Conservation (phyloP, 768 basidiomycete genomes). For the Coprinopsis marcescibilis region DNA sequence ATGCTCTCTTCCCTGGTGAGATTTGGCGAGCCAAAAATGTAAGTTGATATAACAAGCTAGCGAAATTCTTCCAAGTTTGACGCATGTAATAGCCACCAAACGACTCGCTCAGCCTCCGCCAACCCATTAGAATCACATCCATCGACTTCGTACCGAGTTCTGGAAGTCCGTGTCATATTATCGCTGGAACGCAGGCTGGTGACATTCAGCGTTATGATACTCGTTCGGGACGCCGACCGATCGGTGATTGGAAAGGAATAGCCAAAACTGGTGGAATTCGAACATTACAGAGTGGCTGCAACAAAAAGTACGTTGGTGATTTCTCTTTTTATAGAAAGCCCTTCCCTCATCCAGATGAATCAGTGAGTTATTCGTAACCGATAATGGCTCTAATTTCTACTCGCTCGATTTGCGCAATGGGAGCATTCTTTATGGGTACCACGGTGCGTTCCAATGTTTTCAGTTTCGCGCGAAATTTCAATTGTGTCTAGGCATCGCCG, state of each 20-base stretch:
- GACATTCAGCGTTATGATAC: conserved; percentile 76
- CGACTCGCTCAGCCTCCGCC: conserved; percentile 68
- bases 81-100: conserved; percentile 51
- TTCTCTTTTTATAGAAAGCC: not conserved
- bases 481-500: conserved; percentile 54
- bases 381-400: conserved; percentile 57
- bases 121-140: conserved; percentile 71
- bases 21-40: conserved; percentile 85
- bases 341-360: not conserved
- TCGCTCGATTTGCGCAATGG: conserved; percentile 70
- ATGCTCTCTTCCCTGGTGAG: conserved; percentile 63
- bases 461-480: not conserved
- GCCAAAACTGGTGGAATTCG: conserved; percentile 59
- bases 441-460: conserved; percentile 35
- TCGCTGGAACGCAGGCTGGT: conserved; percentile 71
- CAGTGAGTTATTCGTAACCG: conserved; percentile 68
- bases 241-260: conserved; percentile 59
- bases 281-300: conserved; percentile 48
- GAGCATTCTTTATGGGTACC: conserved; percentile 55
- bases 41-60: conserved; percentile 14
- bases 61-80: not conserved
- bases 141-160: conserved; percentile 50
- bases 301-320: conserved; percentile 52
- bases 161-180: conserved; percentile 40
- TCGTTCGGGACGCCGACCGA: conserved; percentile 59